These are phyloP conservation scores for Helicostylum pulchrum DNA, from an alignment of 192 early-diverging fungal species.

Conservation along the genomic window DNA sequence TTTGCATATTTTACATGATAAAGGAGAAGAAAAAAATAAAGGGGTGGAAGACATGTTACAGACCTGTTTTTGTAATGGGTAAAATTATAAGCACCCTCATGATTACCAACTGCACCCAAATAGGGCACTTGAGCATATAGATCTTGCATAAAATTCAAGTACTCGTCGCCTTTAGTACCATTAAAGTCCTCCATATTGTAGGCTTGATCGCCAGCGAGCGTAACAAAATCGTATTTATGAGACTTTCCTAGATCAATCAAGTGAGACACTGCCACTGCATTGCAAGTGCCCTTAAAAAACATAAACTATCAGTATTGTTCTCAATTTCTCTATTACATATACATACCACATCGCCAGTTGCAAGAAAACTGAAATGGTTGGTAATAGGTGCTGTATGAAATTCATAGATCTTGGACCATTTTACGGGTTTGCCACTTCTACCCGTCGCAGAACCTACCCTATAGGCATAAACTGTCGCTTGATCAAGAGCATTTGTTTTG, in stretches of 20 bases:
- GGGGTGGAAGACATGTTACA: too few relatives aligned
- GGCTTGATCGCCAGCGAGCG: slow-evolving; percentile 32
- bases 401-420: slow-evolving; percentile 21
- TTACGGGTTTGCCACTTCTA: neutral
- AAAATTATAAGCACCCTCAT: slow-evolving; percentile 34
- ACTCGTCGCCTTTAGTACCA: slow-evolving; percentile 35
- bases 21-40: neutral
- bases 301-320: too few relatives aligned
- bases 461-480: slow-evolving; percentile 27
- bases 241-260: slow-evolving; percentile 20
- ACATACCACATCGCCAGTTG: slow-evolving; percentile 33
- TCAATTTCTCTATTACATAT: neutral
- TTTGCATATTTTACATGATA: too few relatives aligned
- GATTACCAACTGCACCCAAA: slow-evolving; percentile 34
- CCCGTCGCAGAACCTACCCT: slow-evolving; percentile 18
- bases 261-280: slow-evolving; percentile 26
- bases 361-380: slow-evolving; percentile 28
- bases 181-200: slow-evolving; percentile 35
- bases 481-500: slow-evolving; percentile 14
- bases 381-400: slow-evolving; percentile 25
- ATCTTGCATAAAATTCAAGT: slow-evolving; percentile 31
- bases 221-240: slow-evolving; percentile 35
- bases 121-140: slow-evolving; percentile 28
- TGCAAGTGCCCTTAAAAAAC: slow-evolving; percentile 25
- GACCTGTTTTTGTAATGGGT: slow-evolving; percentile 33